Base-by-base conservation (phyloP, 371 early-diverging fungal species). In the Umbelopsis sp. region DNA sequence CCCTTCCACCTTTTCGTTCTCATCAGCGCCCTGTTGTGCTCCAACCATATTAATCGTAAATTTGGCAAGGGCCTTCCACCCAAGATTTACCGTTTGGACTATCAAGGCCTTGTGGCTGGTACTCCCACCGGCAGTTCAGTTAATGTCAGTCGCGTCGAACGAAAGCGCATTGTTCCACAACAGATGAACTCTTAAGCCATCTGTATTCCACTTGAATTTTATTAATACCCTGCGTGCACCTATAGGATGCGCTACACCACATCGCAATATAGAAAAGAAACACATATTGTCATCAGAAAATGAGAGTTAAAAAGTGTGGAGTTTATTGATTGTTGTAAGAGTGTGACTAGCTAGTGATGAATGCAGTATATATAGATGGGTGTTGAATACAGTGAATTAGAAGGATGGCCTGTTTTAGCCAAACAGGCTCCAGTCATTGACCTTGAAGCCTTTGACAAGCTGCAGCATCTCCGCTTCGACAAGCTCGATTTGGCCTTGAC, bases 401-500 rank as follows among this genome's bases (percentile, higher is more conserved):
- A 7, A 38, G 38, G 10, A 41, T 12, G 41, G 41, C 7, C 41
- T 3, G 41, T 7, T 12, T 65, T 71, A 72, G 37, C 79, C 86
- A 80, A 91, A 91, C 10, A 91, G 79, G 12, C 74, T 69, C 89
- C 89, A 91, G 69, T 91, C 84, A 44, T 76, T 73, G 29, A 91
- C 80, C 45, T 76, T 41, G 29, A 89, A 78, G 0, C 72, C 68
- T 0, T 71, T 72, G 16, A 91, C 65, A 14, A 88, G 32, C 20
- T 44, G 37, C n/a, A 74, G 32, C 65, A 91, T 85, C 65, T 84
- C 80, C n/a, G 74, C 68, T 37, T 82, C 81, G 4, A 84, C 87
- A 41, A 73, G 75, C 20, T 79, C 76, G 11, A 65, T 66, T 24
- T 70, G 51, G 1, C 82, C 84, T 14, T 86, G 63, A 20, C 69